phyloP scores from a whole-genome alignment of 106 monocot genomes.

The Vanilla planifolia region DNA sequence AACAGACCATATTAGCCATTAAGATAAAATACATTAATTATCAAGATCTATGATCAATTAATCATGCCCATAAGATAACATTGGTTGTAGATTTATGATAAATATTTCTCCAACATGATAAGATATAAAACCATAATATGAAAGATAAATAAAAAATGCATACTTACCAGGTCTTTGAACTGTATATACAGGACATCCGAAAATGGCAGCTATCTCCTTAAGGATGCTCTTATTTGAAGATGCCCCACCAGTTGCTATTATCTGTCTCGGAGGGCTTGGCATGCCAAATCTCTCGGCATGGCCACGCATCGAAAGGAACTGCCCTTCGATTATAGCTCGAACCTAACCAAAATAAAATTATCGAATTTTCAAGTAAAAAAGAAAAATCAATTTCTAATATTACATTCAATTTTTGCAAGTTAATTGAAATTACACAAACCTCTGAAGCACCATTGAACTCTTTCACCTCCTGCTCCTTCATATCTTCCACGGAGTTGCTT shows the following conservation, averaged over 20 bases:
- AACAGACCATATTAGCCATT: no score
- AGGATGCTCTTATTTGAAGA: constrained; percentile 75
- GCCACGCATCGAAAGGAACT: constrained; percentile 83
- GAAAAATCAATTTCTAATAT: background rate
- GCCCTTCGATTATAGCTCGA: constrained; percentile 83
- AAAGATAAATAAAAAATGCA: no score
- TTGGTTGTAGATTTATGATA: no score
- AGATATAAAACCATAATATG: no score
- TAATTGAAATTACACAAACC: constrained; percentile 19
- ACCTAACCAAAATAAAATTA: constrained; percentile 25
- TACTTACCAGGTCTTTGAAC: constrained; percentile 80
- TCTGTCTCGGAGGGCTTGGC: constrained; percentile 73
- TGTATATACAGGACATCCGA: constrained; percentile 73
- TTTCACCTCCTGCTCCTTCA: constrained; percentile 21
- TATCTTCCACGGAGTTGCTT: constrained; percentile 23
- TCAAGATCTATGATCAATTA: no score
- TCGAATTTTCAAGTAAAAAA: background rate
- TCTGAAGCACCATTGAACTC: constrained; percentile 47
- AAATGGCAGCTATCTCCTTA: constrained; percentile 48
- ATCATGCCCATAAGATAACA: no score
- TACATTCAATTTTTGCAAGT: background rate
- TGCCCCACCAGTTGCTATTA: constrained; percentile 93
- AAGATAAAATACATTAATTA: no score
- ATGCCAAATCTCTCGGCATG: constrained; percentile 91
- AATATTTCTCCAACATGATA: no score